Percentiles rank a stretch among this genome's conserved stretches.
phyloP scores from a whole-genome alignment of 139 green algal species.

The Raphidocelis subcapitata region DNA sequence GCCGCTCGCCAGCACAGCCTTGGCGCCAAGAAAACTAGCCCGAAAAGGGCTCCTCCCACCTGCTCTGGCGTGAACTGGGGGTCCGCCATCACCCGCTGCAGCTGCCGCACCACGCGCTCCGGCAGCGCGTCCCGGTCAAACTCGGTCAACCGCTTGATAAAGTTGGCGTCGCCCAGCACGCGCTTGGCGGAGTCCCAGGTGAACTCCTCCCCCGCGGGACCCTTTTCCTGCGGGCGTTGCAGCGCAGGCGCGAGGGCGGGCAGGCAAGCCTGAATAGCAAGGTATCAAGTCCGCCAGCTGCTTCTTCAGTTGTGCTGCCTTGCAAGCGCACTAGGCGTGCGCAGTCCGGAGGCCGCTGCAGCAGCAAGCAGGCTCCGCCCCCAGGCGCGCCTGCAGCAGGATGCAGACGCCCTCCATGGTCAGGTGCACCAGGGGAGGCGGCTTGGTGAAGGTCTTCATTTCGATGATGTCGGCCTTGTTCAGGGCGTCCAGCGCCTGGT shows the following conservation, averaged over 20 bases:
- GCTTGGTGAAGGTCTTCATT: constrained; percentile 86
- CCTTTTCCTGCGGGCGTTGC: too few species aligned
- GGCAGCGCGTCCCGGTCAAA: constrained; percentile 78
- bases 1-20: too few species aligned
- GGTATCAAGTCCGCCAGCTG: too few species aligned
- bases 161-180: constrained; percentile 65
- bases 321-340: too few species aligned
- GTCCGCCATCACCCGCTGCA: constrained; percentile 69
- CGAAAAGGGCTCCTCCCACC: constrained; percentile 19
- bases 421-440: constrained; percentile 68
- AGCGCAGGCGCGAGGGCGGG: too few species aligned
- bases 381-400: constrained; percentile 42
- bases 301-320: too few species aligned
- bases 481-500: constrained; percentile 67
- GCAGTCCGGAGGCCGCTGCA: too few species aligned
- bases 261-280: too few species aligned
- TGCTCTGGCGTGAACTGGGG: constrained; percentile 68
- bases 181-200: constrained; percentile 80
- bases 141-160: constrained; percentile 68
- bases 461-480: constrained; percentile 85
- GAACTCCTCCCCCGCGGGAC: too few species aligned
- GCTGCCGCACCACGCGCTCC: constrained; percentile 35
- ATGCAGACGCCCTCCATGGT: constrained; percentile 79
- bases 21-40: too few species aligned
- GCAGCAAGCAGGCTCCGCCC: neutral